Conservation (phyloP, 2,329 filamentous ascomycete species). For the Phoma herbarum region DNA sequence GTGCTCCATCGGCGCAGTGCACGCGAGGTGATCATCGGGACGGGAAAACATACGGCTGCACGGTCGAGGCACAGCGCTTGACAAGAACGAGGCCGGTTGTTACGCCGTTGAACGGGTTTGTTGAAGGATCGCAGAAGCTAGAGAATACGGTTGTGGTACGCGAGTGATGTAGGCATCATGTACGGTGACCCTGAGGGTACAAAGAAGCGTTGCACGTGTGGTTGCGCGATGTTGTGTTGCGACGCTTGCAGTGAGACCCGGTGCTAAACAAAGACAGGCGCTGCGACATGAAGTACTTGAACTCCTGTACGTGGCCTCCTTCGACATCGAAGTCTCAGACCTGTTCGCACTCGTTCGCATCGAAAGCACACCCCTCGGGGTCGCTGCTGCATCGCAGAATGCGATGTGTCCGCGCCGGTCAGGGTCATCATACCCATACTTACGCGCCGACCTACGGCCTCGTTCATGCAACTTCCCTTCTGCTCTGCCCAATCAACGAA, state of each 20-base stretch:
- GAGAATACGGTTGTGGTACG: conserved; percentile 10
- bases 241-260: conserved; percentile 15
- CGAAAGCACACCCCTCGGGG: not conserved
- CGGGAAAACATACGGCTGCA: conserved; percentile 25
- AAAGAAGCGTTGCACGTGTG: conserved; percentile 17
- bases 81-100: conserved; percentile 18
- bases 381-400: conserved; percentile 5
- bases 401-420: conserved; percentile 12
- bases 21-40: conserved; percentile 24
- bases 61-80: conserved; percentile 40
- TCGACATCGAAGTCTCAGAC: conserved; percentile 10
- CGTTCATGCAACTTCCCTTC: conserved; percentile 35
- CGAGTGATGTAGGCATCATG: conserved; percentile 11
- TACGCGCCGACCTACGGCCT: conserved; percentile 37
- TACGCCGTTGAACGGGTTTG: conserved; percentile 1
- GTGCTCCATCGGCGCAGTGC: conserved; percentile 21
- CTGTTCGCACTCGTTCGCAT: conserved; percentile 16
- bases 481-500: conserved; percentile 26
- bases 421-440: conserved; percentile 23
- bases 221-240: conserved; percentile 13
- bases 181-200: conserved; percentile 18
- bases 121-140: conserved; percentile 11
- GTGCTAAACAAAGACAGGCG: conserved; percentile 6
- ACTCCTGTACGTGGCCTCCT: conserved; percentile 8
- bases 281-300: conserved; percentile 18